Percentiles rank a stretch among this genome's conserved stretches.
Conservation (phyloP, 164 flowering plant genomes). For the Stephania japonica region DNA sequence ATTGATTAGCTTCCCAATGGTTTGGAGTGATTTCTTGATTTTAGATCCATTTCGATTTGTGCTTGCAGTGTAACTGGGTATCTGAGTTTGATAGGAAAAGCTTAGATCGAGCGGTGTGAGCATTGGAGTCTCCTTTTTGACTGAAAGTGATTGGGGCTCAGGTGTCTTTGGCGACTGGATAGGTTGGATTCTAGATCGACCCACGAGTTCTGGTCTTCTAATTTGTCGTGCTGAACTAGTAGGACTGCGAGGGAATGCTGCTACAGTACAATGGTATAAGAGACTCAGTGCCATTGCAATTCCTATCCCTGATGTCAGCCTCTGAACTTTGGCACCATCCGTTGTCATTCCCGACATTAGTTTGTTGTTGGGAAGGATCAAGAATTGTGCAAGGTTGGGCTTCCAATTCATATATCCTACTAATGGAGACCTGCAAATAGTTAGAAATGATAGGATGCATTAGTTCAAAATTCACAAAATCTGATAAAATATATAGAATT, state of each 20-base stretch:
- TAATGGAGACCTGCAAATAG: slow-evolving; percentile 13
- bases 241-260: slow-evolving; percentile 31
- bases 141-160: slow-evolving; percentile 24
- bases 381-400: neutral
- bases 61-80: slow-evolving; percentile 19
- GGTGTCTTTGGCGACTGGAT: slow-evolving; percentile 49
- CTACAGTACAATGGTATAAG: slow-evolving; percentile 12
- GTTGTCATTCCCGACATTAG: slow-evolving; percentile 1
- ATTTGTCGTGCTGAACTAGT: slow-evolving; percentile 24
- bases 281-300: slow-evolving; percentile 15
- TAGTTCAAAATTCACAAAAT: neutral
- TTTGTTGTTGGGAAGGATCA: neutral
- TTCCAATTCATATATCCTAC: neutral
- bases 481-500: neutral
- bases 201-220: slow-evolving; percentile 16
- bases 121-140: slow-evolving; percentile 22
- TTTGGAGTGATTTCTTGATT: slow-evolving; percentile 63
- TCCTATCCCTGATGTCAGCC: slow-evolving; percentile 15
- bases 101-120: slow-evolving; percentile 25
- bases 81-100: slow-evolving; percentile 26
- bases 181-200: slow-evolving; percentile 22
- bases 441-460: neutral
- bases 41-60: slow-evolving; percentile 58
- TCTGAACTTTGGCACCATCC: slow-evolving; percentile 21
- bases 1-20: slow-evolving; percentile 74